Base-by-base conservation (phyloP, 768 basidiomycete genomes). In the Dendrothele bispora region DNA sequence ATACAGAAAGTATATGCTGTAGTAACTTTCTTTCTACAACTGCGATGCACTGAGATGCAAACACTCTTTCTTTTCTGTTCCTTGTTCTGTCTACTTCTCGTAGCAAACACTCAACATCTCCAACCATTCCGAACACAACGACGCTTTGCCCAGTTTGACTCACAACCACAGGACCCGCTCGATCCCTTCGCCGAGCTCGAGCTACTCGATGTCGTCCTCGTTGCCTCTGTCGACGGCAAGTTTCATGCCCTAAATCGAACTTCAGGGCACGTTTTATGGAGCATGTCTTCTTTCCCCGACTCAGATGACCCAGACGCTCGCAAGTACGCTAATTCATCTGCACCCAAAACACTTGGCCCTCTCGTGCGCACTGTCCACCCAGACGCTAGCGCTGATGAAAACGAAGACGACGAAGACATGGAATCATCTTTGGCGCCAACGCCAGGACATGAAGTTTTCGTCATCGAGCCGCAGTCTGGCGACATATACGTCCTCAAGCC, bases 391-490 rank as follows among this genome's bases (percentile, higher is more conserved):
- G n/a, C n/a, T 55, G 62, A 75, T 10, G 69, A 82, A 36, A 60
- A 72, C 38, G 81, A 86, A 60, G 71, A 77, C 6, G 83, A 86
- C 54, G 32, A 24, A 7, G 21, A 11, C 21, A 39, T 47, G 10
- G 38, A 47, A n/a, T n/a, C n/a, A n/a, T n/a, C n/a, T 55, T 77
- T 37, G 74, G 66, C 10, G 75, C 77, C 50, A 84, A 85, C 53
- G 76, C 60, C 65, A 1, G 64, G 70, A 22, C 79, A 82, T 56
- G 91, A 92, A 62, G 79, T 87, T 36, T 98, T 95, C 67, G 86
- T 98, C 51, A 89, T 98, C 43, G 95, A 98, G 60, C 95, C 95
- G 0, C 89, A 94, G 72, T 86, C 89, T 4, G 95, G 95, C 6
- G 88, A 92, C 59, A 90, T 98, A 55, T 98, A 89, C 64, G 83